phyloP scores from a whole-genome alignment of 2,329 filamentous ascomycete species.

The Dactylella cylindrospora region DNA sequence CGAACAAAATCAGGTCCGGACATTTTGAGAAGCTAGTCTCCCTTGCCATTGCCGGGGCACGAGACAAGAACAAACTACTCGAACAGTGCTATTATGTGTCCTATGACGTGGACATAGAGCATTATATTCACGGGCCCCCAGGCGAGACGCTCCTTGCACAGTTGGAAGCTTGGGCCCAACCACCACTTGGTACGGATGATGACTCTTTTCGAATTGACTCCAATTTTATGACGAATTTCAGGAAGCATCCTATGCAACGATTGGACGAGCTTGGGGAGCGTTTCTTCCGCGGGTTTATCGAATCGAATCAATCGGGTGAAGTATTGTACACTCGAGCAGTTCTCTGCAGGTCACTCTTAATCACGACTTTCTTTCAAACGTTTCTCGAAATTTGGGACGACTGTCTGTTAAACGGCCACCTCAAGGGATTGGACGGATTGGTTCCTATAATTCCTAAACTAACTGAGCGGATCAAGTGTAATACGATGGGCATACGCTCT shows the following conservation, averaged over 20 bases:
- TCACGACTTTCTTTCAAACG: constrained; percentile 26
- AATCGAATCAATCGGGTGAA: constrained; percentile 24
- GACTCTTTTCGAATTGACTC: constrained; percentile 38
- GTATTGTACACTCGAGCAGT: constrained; percentile 32
- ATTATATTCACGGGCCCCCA: constrained; percentile 10
- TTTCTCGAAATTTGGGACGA: constrained; percentile 35
- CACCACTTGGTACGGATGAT: background rate
- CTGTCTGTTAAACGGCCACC: constrained; percentile 29
- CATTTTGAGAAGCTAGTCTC: constrained; percentile 24
- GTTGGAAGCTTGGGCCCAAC: constrained; percentile 13
- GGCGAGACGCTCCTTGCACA: constrained; percentile 10
- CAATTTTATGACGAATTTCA: constrained; percentile 6
- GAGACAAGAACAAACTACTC: constrained; percentile 12
- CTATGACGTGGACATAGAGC: constrained; percentile 37
- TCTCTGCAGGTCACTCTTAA: constrained; percentile 27
- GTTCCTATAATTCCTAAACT: constrained; percentile 7
- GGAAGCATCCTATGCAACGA: constrained; percentile 38
- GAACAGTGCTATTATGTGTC: constrained; percentile 14
- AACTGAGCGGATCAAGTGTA: too few species aligned
- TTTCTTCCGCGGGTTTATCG: constrained; percentile 36
- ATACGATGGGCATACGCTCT: too few species aligned
- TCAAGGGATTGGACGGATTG: constrained; percentile 10
- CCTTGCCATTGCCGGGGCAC: constrained; percentile 6
- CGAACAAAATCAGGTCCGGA: background rate
- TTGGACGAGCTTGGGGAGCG: constrained; percentile 35